Conservation (phyloP, 371 early-diverging fungal genomes). For the Mortierella sp. region DNA sequence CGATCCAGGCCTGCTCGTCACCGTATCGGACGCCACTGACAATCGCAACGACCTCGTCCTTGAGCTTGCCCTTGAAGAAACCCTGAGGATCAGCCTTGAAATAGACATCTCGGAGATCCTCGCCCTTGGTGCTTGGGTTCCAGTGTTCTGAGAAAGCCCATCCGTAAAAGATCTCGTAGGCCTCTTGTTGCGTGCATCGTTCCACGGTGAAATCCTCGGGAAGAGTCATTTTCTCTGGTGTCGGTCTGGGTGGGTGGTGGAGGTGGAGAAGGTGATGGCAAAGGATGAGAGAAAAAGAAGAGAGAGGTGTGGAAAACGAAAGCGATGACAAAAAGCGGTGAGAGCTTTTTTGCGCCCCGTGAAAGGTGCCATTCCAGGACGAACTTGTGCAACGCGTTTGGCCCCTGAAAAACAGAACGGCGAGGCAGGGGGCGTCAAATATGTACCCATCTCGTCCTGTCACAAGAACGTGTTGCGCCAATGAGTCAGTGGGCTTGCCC, state of each 20-base stretch:
- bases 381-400: no score
- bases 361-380: no score
- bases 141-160: conserved; percentile 38
- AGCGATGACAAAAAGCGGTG: no score
- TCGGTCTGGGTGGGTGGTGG: no score
- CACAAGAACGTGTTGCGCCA: no score
- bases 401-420: no score
- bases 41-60: conserved; percentile 19
- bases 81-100: conserved; percentile 25
- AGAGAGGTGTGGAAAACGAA: neutral
- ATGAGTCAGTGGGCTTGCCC: no score
- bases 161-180: conserved; percentile 10
- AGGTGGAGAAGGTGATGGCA: no score
- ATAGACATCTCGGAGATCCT: conserved; percentile 19
- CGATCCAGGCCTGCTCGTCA: conserved; percentile 50
- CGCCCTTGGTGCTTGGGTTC: conserved; percentile 44
- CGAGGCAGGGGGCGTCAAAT: no score
- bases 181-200: conserved; percentile 14
- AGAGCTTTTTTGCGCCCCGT: no score
- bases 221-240: no score
- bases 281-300: neutral
- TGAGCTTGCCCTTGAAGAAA: conserved; percentile 29
- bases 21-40: conserved; percentile 34
- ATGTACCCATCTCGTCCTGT: no score
- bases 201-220: conserved; percentile 3